These are phyloP conservation scores for Scheffersomyces amazonensis DNA, from an alignment of 805 yeast species.

Conservation along the genomic window DNA sequence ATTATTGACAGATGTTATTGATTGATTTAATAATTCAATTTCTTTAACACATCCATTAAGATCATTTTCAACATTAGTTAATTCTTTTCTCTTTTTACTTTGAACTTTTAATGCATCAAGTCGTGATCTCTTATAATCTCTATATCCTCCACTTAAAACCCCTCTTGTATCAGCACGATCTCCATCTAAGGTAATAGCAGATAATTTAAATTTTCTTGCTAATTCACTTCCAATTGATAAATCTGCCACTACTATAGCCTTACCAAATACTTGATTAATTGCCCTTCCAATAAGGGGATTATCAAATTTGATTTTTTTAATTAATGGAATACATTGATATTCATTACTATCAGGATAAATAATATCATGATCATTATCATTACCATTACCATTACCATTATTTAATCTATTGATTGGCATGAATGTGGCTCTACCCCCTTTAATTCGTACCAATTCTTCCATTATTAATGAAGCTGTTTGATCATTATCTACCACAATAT, in stretches of 20 bases:
- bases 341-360: constrained; percentile 57
- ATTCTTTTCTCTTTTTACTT: constrained; percentile 49
- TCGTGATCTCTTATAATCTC: constrained; percentile 64
- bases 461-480: constrained; percentile 76
- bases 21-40: constrained; percentile 46
- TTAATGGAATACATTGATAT: constrained; percentile 69
- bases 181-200: constrained; percentile 88
- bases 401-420: constrained; percentile 78
- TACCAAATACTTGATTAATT: constrained; percentile 76
- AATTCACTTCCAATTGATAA: constrained; percentile 66
- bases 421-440: constrained; percentile 84
- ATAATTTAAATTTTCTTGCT: constrained; percentile 57
- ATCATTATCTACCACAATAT: constrained; percentile 86
- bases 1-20: constrained; percentile 50
- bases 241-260: constrained; percentile 71
- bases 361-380: constrained; percentile 15
- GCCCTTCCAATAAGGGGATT: constrained; percentile 56
- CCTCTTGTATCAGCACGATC: constrained; percentile 85
- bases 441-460: constrained; percentile 68
- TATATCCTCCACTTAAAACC: constrained; percentile 83
- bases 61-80: constrained; percentile 31
- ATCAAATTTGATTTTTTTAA: constrained; percentile 67
- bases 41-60: constrained; percentile 35
- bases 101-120: constrained; percentile 65
- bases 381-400: constrained; percentile 15